Base-by-base conservation (phyloP, 805 yeast species). In the Metschnikowia dekortorum region DNA sequence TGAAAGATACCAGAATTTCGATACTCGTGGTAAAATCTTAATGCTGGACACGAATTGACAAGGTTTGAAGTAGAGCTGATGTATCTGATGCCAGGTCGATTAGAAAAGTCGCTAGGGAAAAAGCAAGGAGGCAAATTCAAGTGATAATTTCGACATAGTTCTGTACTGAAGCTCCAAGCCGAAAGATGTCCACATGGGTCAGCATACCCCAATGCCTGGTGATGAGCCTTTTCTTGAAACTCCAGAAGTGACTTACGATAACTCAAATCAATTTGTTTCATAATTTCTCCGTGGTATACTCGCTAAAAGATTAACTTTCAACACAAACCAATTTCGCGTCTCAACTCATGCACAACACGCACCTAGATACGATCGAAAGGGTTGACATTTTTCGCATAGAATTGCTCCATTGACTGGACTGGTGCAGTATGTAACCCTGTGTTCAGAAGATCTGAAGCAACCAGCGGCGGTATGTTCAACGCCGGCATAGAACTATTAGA, bases 341-440 rank as follows among this genome's bases (percentile, higher is more conserved):
- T 33, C 18, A 34, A 18, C n/a, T 18, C 18, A 42, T 42, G 45
- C 45, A 34, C 38, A 32, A 42, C 7, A 33, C 22, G 39, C 33
- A 13, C 46, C 35, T 41, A 54, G 11, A 53, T 46, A 10, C 56
- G 43, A 37, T 55, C 58, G 9, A 55, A 55, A 1, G 58, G 58
- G 32, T 55, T 55, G 35, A 55, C 55, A 36, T 49, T 55, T 39
- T 55, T 55, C 14, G 58, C 58, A 14, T 55, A 53, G 41, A 43
- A 55, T 46, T 55, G 58, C 42, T 55, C 58, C 58, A 55, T 55
- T 7, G 58, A 55, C 46, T 55, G 58, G n/a, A 53, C 58, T 11
- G 58, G 58, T 2, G 58, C 58, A 16, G 58, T 55, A 26, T 55
- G 58, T 13, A 55, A 44, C 9, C 58, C 58, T 10, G 49, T 38